These are phyloP conservation scores for Salix suchowensis DNA, from an alignment of 345 rosid species.

Conservation along the genomic window DNA sequence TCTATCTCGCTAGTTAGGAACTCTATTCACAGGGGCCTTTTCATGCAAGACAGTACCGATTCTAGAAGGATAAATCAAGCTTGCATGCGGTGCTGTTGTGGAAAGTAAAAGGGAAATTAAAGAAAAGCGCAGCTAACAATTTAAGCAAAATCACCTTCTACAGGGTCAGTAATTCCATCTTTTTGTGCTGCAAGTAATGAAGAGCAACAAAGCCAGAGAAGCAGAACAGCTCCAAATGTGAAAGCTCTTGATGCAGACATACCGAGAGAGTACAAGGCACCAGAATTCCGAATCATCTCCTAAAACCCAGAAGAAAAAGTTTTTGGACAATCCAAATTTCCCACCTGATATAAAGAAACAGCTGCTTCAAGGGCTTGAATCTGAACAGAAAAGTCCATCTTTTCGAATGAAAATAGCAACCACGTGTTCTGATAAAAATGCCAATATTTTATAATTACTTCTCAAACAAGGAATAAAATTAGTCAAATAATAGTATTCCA, in stretches of 20 bases:
- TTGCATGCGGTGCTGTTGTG: neutral
- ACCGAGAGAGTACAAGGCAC: neutral
- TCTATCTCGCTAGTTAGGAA: neutral
- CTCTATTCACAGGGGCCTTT: neutral
- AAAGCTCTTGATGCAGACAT: conserved; percentile 24
- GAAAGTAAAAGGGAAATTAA: conserved; percentile 6
- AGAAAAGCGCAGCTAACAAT: neutral
- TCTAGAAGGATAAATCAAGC: neutral
- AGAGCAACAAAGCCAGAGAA: conserved; percentile 38
- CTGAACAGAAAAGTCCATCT: neutral
- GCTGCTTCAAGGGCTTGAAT: neutral
- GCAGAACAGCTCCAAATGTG: conserved; percentile 26
- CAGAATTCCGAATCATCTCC: conserved; percentile 23
- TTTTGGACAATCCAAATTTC: neutral
- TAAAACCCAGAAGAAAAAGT: neutral
- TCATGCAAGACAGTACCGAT: neutral
- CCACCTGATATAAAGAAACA: conserved; percentile 5
- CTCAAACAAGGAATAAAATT: neutral
- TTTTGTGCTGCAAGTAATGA: conserved; percentile 41
- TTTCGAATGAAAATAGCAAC: neutral
- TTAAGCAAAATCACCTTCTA: conserved; percentile 47
- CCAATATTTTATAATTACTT: neutral
- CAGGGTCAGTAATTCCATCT: conserved; percentile 48
- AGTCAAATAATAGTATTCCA: neutral
- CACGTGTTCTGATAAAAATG: neutral